Evolutionary conservation across 352 stramenopile genomes (phyloP), one percentile per base, ranked within the genome.

Genomic region (Thalassiosira mediterranea): DNA sequence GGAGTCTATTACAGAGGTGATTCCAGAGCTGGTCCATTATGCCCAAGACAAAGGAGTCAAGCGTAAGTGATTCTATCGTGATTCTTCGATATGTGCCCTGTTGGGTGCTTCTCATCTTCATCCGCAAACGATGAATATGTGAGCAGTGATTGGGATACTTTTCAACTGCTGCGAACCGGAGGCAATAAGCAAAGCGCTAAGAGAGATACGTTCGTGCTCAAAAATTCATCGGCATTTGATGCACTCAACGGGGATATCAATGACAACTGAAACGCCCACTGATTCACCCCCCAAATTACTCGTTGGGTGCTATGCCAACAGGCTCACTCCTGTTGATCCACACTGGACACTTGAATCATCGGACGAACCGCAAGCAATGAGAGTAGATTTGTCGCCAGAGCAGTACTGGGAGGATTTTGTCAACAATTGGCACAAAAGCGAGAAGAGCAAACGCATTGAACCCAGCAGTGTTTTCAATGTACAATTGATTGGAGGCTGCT

Each of bases 111-210:
- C n/a, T n/a, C n/a, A n/a, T n/a, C n/a, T n/a, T n/a, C n/a, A n/a
- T n/a, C n/a, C n/a, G n/a, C n/a, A n/a, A n/a, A n/a, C n/a, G n/a
- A n/a, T n/a, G n/a, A n/a, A n/a, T n/a, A n/a, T n/a, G n/a, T n/a
- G 37, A 15, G 37, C 29, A 83, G 67, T 96, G 1, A 66, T 90
- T 40, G 93, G 70, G 13, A 82, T 97, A 65, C 72, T 97, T 1
- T 97, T 97, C 70, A 97, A 97, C 77, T 97, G 94, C 51, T 92
- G 82, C 34, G 87, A 95, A 57, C 94, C 94, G 0, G 94, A 97
- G 72, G 78, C 90, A 5, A 94, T 97, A 34, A 94, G 87, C 15
- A 89, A 85, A 67, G 93, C 91, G 15, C 74, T 97, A 1, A n/a
- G 61, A 51, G 70, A 87, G 21, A 81, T 97, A 47, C 38, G 76